Percentiles rank a stretch among this genome's conserved stretches.
These are phyloP conservation scores for Metschnikowia matae DNA, from an alignment of 805 yeast species.

Conservation along the genomic window DNA sequence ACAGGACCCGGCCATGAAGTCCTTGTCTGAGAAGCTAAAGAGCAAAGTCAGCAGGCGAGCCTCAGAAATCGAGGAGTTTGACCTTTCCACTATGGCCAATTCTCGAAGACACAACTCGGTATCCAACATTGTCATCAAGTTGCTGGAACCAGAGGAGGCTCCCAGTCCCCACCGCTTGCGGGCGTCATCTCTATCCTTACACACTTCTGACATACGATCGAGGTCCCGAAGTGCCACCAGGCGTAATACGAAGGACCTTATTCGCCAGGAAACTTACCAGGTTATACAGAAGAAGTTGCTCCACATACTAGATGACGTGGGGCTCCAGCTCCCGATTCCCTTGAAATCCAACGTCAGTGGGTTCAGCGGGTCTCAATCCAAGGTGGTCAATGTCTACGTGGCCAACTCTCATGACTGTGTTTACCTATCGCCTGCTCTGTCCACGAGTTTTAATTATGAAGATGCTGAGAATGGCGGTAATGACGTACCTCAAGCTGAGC, in stretches of 20 bases:
- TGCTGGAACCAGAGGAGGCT: slow-evolving; percentile 15
- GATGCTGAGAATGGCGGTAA: slow-evolving; percentile 40
- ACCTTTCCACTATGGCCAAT: slow-evolving; percentile 12
- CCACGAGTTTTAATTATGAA: slow-evolving; percentile 40
- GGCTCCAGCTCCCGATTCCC: slow-evolving; percentile 38
- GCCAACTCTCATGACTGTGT: slow-evolving; percentile 40
- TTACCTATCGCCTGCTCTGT: slow-evolving; percentile 36
- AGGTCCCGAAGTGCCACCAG: slow-evolving; percentile 21
- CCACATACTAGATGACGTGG: slow-evolving; percentile 30
- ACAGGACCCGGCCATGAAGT: slow-evolving; percentile 8
- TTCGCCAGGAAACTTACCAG: slow-evolving; percentile 36
- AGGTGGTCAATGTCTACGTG: slow-evolving; percentile 29
- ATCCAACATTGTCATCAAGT: slow-evolving; percentile 21
- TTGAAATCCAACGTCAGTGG: slow-evolving; percentile 26
- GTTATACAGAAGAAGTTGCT: slow-evolving; percentile 34
- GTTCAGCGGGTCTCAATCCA: slow-evolving; percentile 23
- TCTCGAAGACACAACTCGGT: slow-evolving; percentile 20
- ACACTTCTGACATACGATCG: slow-evolving; percentile 8
- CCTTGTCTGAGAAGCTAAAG: slow-evolving; percentile 24
- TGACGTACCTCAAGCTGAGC: slow-evolving; percentile 15
- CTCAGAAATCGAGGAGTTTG: slow-evolving; percentile 23
- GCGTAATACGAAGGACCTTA: slow-evolving; percentile 33
- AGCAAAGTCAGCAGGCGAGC: slow-evolving; percentile 26
- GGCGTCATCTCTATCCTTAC: slow-evolving; percentile 8
- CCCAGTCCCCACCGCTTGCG: slow-evolving; percentile 4